phyloP scores from a whole-genome alignment of 2,329 filamentous ascomycete species.

The Colletotrichum sidae region DNA sequence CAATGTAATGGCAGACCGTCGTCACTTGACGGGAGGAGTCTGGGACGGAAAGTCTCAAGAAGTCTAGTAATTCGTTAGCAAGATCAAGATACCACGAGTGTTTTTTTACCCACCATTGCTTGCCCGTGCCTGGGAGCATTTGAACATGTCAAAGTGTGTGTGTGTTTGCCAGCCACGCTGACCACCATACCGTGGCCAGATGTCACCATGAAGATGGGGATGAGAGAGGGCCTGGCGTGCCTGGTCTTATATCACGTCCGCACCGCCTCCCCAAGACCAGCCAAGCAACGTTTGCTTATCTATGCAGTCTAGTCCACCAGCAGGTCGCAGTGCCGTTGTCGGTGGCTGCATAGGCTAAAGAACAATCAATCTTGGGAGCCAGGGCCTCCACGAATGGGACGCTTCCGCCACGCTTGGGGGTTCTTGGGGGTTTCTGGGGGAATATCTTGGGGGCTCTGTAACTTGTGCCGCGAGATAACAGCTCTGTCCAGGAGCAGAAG shows the following conservation, averaged over 20 bases:
- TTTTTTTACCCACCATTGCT: slow-evolving; percentile 12
- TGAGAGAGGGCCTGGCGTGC: not conserved
- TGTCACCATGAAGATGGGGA: not conserved
- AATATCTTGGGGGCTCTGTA: not conserved
- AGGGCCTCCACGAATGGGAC: slow-evolving; percentile 16
- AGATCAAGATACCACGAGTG: slow-evolving; percentile 35
- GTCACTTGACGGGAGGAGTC: not conserved
- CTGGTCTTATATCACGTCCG: not conserved
- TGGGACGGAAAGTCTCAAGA: not conserved
- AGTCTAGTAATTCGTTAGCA: slow-evolving; percentile 20
- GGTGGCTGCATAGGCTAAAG: slow-evolving; percentile 5
- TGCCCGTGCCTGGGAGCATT: not conserved
- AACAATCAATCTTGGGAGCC: slow-evolving; percentile 2
- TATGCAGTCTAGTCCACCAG: not conserved
- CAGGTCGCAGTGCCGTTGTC: not conserved
- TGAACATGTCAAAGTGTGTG: no score
- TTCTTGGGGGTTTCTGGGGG: not conserved
- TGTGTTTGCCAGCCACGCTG: not conserved
- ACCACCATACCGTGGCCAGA: not conserved
- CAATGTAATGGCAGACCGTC: slow-evolving; percentile 4
- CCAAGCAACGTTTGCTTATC: slow-evolving; percentile 13
- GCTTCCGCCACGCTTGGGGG: slow-evolving; percentile 3
- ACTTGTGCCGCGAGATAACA: slow-evolving; percentile 20
- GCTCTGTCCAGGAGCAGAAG: slow-evolving; percentile 18
- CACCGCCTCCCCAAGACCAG: not conserved